Evolutionary conservation across 306 rosid genomes (phyloP).

Genomic region (Cicer judaicum): DNA sequence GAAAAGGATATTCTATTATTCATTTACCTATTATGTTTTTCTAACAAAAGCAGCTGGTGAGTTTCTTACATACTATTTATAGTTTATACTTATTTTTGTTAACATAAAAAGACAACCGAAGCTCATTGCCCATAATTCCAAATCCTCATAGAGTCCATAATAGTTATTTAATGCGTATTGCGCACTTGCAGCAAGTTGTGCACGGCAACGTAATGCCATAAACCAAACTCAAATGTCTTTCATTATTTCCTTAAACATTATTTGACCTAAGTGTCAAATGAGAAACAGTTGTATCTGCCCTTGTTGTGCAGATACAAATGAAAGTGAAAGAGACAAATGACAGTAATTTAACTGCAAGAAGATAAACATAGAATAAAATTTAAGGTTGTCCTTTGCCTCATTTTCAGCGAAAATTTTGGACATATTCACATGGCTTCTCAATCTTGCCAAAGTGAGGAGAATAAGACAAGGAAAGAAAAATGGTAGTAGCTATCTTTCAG

Average conservation of each 20-base stretch:
- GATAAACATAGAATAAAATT: conserved; percentile 18
- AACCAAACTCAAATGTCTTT: conserved; percentile 13
- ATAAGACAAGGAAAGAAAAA: conserved; percentile 12
- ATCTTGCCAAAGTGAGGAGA: conserved; percentile 1
- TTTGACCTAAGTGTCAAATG: no score
- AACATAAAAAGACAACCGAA: conserved; percentile 5
- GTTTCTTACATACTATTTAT: not conserved
- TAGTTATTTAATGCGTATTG: conserved; percentile 7
- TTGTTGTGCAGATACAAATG: no score
- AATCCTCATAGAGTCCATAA: conserved; percentile 3
- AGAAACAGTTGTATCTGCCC: no score
- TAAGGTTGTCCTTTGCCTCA: conserved; percentile 37
- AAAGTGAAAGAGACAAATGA: no score
- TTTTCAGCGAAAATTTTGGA: conserved; percentile 29
- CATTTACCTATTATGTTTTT: not conserved
- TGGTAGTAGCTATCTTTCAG: not conserved
- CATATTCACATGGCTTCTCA: conserved; percentile 30
- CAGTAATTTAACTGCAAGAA: not conserved
- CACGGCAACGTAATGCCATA: conserved; percentile 3
- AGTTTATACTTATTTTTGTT: not conserved
- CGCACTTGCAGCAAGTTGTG: not conserved
- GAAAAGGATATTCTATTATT: not conserved
- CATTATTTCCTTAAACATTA: not conserved
- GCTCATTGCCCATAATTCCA: not conserved
- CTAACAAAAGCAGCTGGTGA: no score